Base-by-base conservation (phyloP, 225 moss, liverwort and hornwort species). In the Bryum argenteum region DNA sequence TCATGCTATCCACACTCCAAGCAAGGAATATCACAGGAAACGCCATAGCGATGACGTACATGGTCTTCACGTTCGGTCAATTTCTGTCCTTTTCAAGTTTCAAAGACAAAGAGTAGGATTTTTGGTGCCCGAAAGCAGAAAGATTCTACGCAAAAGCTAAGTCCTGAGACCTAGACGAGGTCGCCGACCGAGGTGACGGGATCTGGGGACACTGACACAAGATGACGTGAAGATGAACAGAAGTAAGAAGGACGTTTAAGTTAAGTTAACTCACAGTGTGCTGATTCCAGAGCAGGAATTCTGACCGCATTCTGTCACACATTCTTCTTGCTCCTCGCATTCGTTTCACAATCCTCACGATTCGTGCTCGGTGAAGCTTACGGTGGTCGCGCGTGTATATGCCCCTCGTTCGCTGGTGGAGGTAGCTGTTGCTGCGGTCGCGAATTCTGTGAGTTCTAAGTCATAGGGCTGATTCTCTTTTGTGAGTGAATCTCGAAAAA, bases 371-470 rank as follows among this genome's bases (percentile, higher is more conserved):
- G 59, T 41, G 40, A 21, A 28, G 41, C 58, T 22, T 71, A 41
- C 10, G 54, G 39, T 33, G 6, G 16, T 54, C 54, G 41, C 73
- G 24, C 72, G 60, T 54, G 45, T 37, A 12, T 14, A 62, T 23
- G 18, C 54, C 61, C 67, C 24, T 2, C 56, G 26, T 24, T 67
- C 68, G 51, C 56, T 52, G 66, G 67, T 11, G 52, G 72, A 63
- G 61, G 56, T 47, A 61, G 24, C 63, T 62, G 63, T 44, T 24
- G 47, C 63, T 63, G 12, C 9, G 66, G 54, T 61, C 74, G 13
- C 43, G 68, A 53, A 54, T 59, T 50, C n/a, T 18, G 73, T 55
- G 48, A 66, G 21, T 50, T 26, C 63, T 63, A 63, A 62, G 81
- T 41, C 18, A 21, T 8, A n/a, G 24, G 74, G 55, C 60, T 18